A percentile compares a stretch with the other conserved stretches of the same genome.
Conservation (phyloP, 352 stramenopile genomes). For the Paralagenidium karlingii region DNA sequence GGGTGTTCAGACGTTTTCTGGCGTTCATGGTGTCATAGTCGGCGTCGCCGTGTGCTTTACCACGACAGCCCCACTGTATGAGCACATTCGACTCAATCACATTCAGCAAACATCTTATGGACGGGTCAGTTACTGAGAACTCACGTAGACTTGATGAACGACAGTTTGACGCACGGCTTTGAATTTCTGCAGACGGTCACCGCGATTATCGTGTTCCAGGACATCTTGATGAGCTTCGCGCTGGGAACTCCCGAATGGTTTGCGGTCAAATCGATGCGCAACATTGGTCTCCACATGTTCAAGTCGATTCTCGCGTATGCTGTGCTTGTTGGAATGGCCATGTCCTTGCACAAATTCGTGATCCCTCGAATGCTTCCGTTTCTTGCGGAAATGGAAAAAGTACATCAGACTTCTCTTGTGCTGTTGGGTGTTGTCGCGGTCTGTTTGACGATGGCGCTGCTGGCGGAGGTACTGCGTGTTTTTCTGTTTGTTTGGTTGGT, state of each 20-base stretch:
- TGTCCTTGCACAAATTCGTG: constrained; percentile 59
- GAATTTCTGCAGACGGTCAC: constrained; percentile 42
- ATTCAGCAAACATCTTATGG: constrained; percentile 76
- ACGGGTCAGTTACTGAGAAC: constrained; percentile 17
- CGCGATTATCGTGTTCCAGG: constrained; percentile 76
- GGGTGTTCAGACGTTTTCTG: constrained; percentile 33
- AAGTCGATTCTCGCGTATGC: constrained; percentile 59
- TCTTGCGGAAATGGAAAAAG: constrained; percentile 63
- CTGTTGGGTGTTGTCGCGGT: constrained; percentile 75
- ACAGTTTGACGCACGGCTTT: neutral
- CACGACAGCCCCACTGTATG: constrained; percentile 66
- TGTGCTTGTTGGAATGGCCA: constrained; percentile 47
- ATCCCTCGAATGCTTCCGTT: constrained; percentile 59
- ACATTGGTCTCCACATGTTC: constrained; percentile 55
- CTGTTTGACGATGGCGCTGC: constrained; percentile 74
- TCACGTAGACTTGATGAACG: neutral
- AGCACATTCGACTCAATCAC: constrained; percentile 68
- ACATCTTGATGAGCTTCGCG: constrained; percentile 80
- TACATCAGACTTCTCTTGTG: constrained; percentile 66
- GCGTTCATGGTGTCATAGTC: constrained; percentile 63
- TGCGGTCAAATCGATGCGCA: constrained; percentile 48
- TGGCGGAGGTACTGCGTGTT: constrained; percentile 40
- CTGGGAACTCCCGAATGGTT: constrained; percentile 79
- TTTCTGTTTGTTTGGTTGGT: neutral
- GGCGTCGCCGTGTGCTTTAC: constrained; percentile 73